Conservation (phyloP, 768 basidiomycete species). For the Termitomyces eurrhizus region DNA sequence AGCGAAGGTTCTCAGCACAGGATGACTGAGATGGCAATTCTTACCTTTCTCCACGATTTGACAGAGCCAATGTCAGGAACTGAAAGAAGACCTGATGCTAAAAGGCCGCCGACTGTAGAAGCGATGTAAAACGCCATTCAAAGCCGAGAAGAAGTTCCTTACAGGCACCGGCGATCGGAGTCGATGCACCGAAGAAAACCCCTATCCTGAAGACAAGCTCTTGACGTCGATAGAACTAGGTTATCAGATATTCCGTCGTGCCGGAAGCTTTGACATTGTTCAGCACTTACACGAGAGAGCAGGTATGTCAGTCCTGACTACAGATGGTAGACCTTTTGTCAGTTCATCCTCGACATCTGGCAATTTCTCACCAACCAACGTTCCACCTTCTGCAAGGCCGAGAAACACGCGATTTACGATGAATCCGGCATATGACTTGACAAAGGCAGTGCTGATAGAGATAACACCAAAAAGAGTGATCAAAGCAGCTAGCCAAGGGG, state of each 20-base stretch:
- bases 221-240: constrained; percentile 29
- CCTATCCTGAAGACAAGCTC: constrained; percentile 32
- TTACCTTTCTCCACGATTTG: constrained; percentile 31
- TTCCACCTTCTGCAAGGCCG: constrained; percentile 23
- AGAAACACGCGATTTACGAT: constrained; percentile 22
- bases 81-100: constrained; percentile 34
- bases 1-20: not conserved
- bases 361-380: constrained; percentile 13
- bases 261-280: not conserved
- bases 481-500: constrained; percentile 18
- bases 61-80: constrained; percentile 29
- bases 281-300: constrained; percentile 16
- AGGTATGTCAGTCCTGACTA: constrained; percentile 21
- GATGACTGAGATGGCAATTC: not conserved
- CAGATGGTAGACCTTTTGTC: not conserved
- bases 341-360: not conserved
- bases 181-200: constrained; percentile 31
- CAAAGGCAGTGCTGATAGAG: constrained; percentile 20
- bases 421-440: constrained; percentile 19
- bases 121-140: not conserved
- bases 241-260: not conserved
- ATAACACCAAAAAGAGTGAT: constrained; percentile 19
- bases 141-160: constrained; percentile 11
- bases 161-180: constrained; percentile 33
- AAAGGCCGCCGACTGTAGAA: constrained; percentile 30